Conservation (phyloP, 2,329 filamentous ascomycete species). For the Cladophialophora yegresii region DNA sequence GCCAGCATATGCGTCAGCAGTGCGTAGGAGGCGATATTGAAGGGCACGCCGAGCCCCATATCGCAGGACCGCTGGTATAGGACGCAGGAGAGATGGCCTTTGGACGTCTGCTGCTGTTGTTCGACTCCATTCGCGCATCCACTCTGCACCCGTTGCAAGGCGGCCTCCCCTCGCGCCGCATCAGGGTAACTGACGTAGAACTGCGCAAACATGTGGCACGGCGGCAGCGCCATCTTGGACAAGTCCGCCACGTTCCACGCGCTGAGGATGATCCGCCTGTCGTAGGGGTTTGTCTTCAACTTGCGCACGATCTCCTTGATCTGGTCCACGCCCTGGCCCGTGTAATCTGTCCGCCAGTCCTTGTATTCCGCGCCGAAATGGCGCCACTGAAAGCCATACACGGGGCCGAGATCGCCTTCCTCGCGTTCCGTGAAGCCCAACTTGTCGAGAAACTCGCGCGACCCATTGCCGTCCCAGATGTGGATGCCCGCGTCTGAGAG, state of each 20-base stretch:
- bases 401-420: slow-evolving; percentile 86
- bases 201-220: slow-evolving; percentile 97
- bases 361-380: slow-evolving; percentile 93
- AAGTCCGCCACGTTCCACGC: slow-evolving; percentile 94
- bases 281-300: slow-evolving; percentile 78
- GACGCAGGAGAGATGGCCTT: slow-evolving; percentile 79
- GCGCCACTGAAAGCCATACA: slow-evolving; percentile 98
- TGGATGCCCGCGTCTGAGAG: slow-evolving; percentile 81
- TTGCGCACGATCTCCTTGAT: slow-evolving; percentile 87
- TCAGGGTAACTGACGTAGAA: slow-evolving; percentile 82
- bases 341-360: slow-evolving; percentile 77
- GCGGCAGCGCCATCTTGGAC: slow-evolving; percentile 84
- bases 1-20: slow-evolving; percentile 94
- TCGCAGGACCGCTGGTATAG: slow-evolving; percentile 94
- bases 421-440: slow-evolving; percentile 79
- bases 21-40: slow-evolving; percentile 96
- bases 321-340: slow-evolving; percentile 88
- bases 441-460: slow-evolving; percentile 82
- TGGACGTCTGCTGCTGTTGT: slow-evolving; percentile 45
- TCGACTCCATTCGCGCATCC: not conserved
- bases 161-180: slow-evolving; percentile 37
- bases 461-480: slow-evolving; percentile 98
- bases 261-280: slow-evolving; percentile 82
- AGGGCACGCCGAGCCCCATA: slow-evolving; percentile 95
- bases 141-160: slow-evolving; percentile 25